Evolutionary conservation across 2,329 filamentous ascomycete genomes (phyloP).

Genomic region (Fusarium sp.): DNA sequence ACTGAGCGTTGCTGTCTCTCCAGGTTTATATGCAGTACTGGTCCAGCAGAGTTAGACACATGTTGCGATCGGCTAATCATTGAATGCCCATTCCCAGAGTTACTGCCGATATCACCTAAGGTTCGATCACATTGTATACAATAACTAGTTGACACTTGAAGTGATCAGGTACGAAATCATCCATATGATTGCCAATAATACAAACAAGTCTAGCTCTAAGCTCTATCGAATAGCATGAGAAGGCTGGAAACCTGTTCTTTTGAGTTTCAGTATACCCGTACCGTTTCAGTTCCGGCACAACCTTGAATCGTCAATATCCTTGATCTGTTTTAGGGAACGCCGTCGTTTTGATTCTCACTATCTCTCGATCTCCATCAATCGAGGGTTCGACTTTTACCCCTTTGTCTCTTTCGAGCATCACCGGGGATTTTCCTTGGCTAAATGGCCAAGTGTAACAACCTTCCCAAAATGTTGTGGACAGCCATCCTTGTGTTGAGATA

Average conservation of each 20-base stretch:
- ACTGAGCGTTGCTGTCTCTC: neutral
- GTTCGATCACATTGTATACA: neutral
- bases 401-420: neutral
- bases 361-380: constrained; percentile 1
- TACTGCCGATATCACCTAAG: neutral
- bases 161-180: neutral
- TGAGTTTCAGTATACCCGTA: constrained; percentile 2
- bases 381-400: neutral
- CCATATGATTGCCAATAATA: constrained; percentile 12
- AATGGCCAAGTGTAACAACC: neutral
- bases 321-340: constrained; percentile 32
- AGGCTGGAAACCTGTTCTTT: constrained; percentile 5
- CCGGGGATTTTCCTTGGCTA: neutral
- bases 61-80: neutral
- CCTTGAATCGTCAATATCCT: constrained; percentile 19
- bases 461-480: neutral
- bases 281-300: constrained; percentile 16
- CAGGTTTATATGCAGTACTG: neutral
- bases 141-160: neutral
- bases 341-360: constrained; percentile 10
- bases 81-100: neutral
- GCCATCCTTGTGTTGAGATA: constrained; percentile 1
- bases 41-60: neutral
- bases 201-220: constrained; percentile 31
- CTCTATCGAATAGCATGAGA: constrained; percentile 15